These are phyloP conservation scores for Lentinus brumalis DNA, from an alignment of 768 basidiomycete species.

Conservation along the genomic window DNA sequence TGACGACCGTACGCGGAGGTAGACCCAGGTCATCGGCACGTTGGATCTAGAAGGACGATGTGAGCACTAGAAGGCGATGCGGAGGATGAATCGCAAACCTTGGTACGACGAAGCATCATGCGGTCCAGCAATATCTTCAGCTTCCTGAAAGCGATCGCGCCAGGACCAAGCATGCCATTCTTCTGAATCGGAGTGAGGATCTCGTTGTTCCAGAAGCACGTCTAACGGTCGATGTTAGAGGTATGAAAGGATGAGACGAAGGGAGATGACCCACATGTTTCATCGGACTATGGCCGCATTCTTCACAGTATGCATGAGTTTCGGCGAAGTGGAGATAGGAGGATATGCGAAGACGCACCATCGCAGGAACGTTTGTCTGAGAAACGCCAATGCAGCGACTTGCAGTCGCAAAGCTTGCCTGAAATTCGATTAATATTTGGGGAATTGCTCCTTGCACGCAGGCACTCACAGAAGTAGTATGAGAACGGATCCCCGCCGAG, in stretches of 20 bases:
- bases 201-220: slow-evolving; percentile 97
- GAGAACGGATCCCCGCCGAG: slow-evolving; percentile 92
- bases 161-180: slow-evolving; percentile 80
- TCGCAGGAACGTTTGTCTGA: slow-evolving; percentile 81
- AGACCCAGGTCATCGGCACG: slow-evolving; percentile 94
- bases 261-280: slow-evolving; percentile 55
- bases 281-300: slow-evolving; percentile 86
- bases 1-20: slow-evolving; percentile 87
- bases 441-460: too few species aligned
- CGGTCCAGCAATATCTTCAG: slow-evolving; percentile 84
- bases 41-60: slow-evolving; percentile 62
- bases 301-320: slow-evolving; percentile 37
- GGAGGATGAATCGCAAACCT: slow-evolving; percentile 42
- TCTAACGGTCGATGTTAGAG: slow-evolving; percentile 40
- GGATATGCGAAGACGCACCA: slow-evolving; percentile 45
- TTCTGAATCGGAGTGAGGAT: slow-evolving; percentile 96
- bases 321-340: background rate
- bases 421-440: slow-evolving; percentile 1
- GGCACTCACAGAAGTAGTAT: slow-evolving; percentile 76
- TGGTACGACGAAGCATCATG: slow-evolving; percentile 94
- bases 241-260: too few species aligned
- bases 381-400: slow-evolving; percentile 95
- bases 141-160: slow-evolving; percentile 87
- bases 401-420: slow-evolving; percentile 93
- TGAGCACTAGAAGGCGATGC: slow-evolving; percentile 1